A percentile compares a stretch with the other conserved stretches of the same genome.
Evolutionary conservation across 2,329 filamentous ascomycete species (phyloP).

Genomic region (Fusarium acutatum): DNA sequence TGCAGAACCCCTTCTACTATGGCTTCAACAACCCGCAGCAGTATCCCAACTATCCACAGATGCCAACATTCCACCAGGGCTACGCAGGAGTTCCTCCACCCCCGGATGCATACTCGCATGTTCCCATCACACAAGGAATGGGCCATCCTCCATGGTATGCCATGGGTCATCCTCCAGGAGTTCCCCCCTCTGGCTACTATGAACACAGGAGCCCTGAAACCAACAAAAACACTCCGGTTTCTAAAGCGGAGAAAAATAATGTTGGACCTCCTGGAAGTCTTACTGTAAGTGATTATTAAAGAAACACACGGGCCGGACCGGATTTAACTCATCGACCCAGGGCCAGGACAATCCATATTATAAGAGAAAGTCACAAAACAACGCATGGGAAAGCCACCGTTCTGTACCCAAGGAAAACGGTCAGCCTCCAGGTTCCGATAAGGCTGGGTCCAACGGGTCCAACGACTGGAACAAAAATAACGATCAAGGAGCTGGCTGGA

Average conservation of each 20-base stretch:
- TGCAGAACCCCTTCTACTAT: slow-evolving; percentile 54
- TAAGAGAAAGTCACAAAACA: slow-evolving; percentile 28
- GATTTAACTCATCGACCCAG: slow-evolving; percentile 14
- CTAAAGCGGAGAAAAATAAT: slow-evolving; percentile 43
- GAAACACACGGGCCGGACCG: neutral
- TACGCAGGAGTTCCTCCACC: slow-evolving; percentile 10
- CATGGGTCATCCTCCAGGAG: slow-evolving; percentile 31
- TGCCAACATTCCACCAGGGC: slow-evolving; percentile 19
- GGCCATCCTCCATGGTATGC: slow-evolving; percentile 33
- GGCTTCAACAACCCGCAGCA: slow-evolving; percentile 46
- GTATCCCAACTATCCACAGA: slow-evolving; percentile 33
- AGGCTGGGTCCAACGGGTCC: slow-evolving; percentile 23
- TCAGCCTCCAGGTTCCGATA: slow-evolving; percentile 10
- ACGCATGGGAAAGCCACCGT: slow-evolving; percentile 25
- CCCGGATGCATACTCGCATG: slow-evolving; percentile 34
- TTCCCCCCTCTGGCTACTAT: neutral
- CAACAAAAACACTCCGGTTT: slow-evolving; percentile 13
- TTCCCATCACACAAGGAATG: slow-evolving; percentile 46
- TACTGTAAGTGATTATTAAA: slow-evolving; percentile 23
- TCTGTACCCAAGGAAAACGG: slow-evolving; percentile 18
- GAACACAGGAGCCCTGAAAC: slow-evolving; percentile 8
- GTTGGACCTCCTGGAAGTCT: slow-evolving; percentile 37
- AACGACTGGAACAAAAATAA: slow-evolving; percentile 25
- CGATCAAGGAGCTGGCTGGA: slow-evolving; percentile 2
- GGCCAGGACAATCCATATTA: slow-evolving; percentile 42